A percentile compares a stretch with the other conserved stretches of the same genome.
phyloP scores from a whole-genome alignment of 805 yeast species.

The Cyberlindnera lachancei region DNA sequence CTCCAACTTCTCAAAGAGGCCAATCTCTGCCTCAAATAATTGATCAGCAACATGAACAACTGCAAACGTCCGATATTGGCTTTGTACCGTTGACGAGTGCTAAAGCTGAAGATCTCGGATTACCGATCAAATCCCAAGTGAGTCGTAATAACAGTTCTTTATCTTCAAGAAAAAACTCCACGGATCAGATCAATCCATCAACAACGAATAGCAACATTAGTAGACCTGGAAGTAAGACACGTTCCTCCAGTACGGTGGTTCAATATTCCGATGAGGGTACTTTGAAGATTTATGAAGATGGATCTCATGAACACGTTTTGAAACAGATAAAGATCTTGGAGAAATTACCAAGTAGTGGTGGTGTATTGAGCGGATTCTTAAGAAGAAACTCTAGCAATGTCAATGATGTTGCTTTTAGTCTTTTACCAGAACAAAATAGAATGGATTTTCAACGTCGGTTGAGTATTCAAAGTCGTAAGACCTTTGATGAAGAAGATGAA shows the following conservation, averaged over 20 bases:
- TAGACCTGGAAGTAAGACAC: not conserved
- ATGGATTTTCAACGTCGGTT: conserved; percentile 22
- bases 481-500: conserved; percentile 15
- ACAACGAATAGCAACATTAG: too few relatives aligned
- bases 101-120: not conserved
- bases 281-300: conserved; percentile 16
- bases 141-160: not conserved
- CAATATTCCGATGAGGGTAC: conserved; percentile 11
- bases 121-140: not conserved
- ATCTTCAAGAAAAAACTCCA: not conserved
- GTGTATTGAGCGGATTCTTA: conserved; percentile 19
- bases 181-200: not conserved
- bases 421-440: conserved; percentile 23
- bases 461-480: conserved; percentile 21
- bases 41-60: not conserved
- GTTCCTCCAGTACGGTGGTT: not conserved
- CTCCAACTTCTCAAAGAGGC: not conserved
- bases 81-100: not conserved
- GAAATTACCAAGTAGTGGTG: conserved; percentile 15
- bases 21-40: not conserved
- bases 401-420: conserved; percentile 20
- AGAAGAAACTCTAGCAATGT: conserved; percentile 9
- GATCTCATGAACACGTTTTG: conserved; percentile 19
- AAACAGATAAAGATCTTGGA: conserved; percentile 17
- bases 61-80: not conserved